These are phyloP conservation scores for Colletotrichum musae DNA, from an alignment of 2,329 filamentous ascomycete species.

Conservation along the genomic window DNA sequence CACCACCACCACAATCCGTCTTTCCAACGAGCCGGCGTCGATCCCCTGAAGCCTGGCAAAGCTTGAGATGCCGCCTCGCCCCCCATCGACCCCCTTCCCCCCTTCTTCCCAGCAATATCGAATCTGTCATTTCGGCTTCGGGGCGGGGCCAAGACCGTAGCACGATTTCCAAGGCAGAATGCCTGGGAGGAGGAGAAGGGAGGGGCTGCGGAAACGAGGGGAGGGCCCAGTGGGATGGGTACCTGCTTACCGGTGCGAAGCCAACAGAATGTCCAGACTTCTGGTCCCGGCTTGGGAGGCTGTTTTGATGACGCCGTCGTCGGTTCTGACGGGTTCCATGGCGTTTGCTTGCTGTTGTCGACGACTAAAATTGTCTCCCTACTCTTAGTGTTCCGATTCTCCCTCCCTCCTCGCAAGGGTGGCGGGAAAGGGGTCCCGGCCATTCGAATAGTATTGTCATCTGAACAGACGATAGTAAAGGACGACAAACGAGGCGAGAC, in stretches of 20 bases:
- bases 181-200: slow-evolving; percentile 1
- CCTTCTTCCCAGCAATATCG: slow-evolving; percentile 10
- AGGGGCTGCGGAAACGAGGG: too few species aligned
- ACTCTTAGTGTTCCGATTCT: too few species aligned
- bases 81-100: too few species aligned
- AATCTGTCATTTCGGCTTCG: slow-evolving; percentile 30
- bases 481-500: slow-evolving; percentile 31
- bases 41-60: too few species aligned
- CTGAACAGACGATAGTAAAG: slow-evolving; percentile 8
- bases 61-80: too few species aligned
- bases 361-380: background rate
- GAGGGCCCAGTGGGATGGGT: background rate
- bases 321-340: background rate
- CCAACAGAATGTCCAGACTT: background rate
- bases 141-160: slow-evolving; percentile 2
- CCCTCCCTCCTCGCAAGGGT: background rate
- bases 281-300: slow-evolving; percentile 4
- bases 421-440: slow-evolving; percentile 15
- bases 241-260: too few species aligned
- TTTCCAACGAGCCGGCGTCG: background rate
- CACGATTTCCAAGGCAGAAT: slow-evolving; percentile 16
- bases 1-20: slow-evolving; percentile 7
- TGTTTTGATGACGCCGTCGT: slow-evolving; percentile 4
- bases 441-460: slow-evolving; percentile 8
- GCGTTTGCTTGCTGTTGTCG: slow-evolving; percentile 5